Evolutionary conservation across 2,329 filamentous ascomycete genomes (phyloP).

Genomic region (Zasmidium citrigriseum): DNA sequence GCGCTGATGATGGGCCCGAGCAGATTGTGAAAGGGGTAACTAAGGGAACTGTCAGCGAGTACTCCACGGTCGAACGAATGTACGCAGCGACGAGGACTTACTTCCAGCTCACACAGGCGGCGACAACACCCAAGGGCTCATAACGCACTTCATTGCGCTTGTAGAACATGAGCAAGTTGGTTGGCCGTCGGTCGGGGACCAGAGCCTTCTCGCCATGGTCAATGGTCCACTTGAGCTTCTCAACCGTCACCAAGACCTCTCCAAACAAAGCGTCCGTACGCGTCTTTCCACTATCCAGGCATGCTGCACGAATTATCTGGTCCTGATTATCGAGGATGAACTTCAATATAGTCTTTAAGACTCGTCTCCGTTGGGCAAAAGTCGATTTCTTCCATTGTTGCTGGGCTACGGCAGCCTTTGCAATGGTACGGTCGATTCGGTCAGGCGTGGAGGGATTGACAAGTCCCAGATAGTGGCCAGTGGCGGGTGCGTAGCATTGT

Average conservation of each 20-base stretch:
- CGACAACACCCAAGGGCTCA: constrained; percentile 89
- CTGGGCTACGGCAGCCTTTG: constrained; percentile 74
- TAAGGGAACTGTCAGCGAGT: constrained; percentile 10
- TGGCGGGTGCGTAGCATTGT: constrained; percentile 87
- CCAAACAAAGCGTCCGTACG: constrained; percentile 91
- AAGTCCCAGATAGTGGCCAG: constrained; percentile 77
- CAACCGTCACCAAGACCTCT: constrained; percentile 89
- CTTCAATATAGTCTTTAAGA: constrained; percentile 78
- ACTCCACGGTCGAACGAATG: neutral
- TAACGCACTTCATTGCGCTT: constrained; percentile 90
- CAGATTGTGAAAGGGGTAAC: constrained; percentile 77
- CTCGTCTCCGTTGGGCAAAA: constrained; percentile 74
- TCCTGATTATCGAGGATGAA: constrained; percentile 88
- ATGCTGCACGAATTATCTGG: constrained; percentile 79
- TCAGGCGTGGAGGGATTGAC: constrained; percentile 75
- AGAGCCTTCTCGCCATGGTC: constrained; percentile 84
- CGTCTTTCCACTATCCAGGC: constrained; percentile 93
- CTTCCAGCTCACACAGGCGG: constrained; percentile 95
- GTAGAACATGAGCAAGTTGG: constrained; percentile 91
- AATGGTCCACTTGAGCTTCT: constrained; percentile 95
- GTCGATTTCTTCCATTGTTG: constrained; percentile 73
- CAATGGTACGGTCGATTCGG: constrained; percentile 77
- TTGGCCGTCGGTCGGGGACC: constrained; percentile 70
- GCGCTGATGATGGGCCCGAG: constrained; percentile 87
- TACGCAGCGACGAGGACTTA: constrained; percentile 50